A percentile compares a stretch with the other conserved stretches of the same genome.
These are phyloP conservation scores for Sclerotinia borealis DNA, from an alignment of 2,329 filamentous ascomycete genomes.

Conservation along the genomic window DNA sequence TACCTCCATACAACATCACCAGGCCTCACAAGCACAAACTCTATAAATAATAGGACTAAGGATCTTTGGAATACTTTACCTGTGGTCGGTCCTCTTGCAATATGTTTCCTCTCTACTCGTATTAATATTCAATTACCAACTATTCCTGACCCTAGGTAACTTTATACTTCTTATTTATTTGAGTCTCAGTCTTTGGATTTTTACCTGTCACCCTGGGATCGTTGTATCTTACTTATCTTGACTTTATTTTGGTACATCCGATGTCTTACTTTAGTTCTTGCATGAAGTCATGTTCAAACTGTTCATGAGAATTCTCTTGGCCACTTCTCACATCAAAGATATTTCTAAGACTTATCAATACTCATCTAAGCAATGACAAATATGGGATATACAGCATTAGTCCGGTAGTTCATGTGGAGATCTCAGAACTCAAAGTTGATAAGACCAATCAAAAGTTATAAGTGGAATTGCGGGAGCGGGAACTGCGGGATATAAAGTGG, in stretches of 20 bases:
- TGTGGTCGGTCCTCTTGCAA: too few species aligned
- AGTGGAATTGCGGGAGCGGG: neutral
- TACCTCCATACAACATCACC: too few species aligned
- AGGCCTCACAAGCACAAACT: too few species aligned
- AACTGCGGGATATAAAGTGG: neutral
- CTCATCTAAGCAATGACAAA: slow-evolving; percentile 3
- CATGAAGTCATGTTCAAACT: neutral
- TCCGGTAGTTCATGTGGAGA: neutral
- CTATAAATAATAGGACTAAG: too few species aligned
- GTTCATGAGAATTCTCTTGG: neutral
- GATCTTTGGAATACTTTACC: too few species aligned
- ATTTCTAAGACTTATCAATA: neutral
- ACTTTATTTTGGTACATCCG: neutral
- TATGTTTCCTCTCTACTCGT: too few species aligned
- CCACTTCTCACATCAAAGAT: neutral
- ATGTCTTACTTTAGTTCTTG: neutral
- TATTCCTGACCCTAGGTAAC: too few species aligned
- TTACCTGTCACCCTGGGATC: too few species aligned
- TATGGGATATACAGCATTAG: neutral
- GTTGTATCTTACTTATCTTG: neutral
- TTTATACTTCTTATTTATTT: too few species aligned
- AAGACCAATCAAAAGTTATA: neutral
- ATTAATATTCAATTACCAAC: too few species aligned
- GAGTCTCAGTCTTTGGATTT: too few species aligned
- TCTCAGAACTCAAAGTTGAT: neutral